Conservation (phyloP, 1,139 yeast genomes). For the Sugiyamaella paludigena region DNA sequence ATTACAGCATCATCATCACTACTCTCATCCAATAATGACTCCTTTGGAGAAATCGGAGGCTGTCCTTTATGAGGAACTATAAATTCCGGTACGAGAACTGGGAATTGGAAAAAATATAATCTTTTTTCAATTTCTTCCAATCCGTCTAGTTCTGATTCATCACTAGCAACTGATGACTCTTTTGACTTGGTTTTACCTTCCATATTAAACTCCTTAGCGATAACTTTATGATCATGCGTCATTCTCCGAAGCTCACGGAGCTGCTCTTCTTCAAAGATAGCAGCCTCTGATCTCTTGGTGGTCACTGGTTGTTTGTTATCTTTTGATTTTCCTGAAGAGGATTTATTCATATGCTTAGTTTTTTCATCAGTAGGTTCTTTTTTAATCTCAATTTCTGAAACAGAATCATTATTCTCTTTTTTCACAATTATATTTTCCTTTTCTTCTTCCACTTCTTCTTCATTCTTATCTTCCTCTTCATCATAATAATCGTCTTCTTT, state of each 20-base stretch:
- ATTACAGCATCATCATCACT: conserved; percentile 17
- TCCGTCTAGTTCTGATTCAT: conserved; percentile 32
- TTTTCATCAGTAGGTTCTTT: conserved; percentile 20
- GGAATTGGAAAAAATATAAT: conserved; percentile 66
- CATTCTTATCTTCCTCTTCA: conserved; percentile 42
- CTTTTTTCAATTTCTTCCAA: conserved; percentile 40
- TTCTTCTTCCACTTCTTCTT: conserved; percentile 34
- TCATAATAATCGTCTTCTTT: conserved; percentile 33
- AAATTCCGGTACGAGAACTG: conserved; percentile 62
- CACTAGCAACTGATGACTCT: conserved; percentile 1
- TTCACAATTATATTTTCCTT: conserved; percentile 23
- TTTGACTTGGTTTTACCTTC: conserved; percentile 12
- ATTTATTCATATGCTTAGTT: conserved; percentile 1
- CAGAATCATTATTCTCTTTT: conserved; percentile 1
- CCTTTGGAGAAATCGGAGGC: background rate
- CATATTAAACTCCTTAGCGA: conserved; percentile 32
- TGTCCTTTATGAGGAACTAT: conserved; percentile 18
- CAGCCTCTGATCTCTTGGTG: conserved; percentile 6
- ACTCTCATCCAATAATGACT: background rate
- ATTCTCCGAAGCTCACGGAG: conserved; percentile 28
- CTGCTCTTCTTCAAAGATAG: conserved; percentile 27
- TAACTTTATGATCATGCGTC: conserved; percentile 29
- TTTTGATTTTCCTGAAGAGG: background rate
- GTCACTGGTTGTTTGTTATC: background rate
- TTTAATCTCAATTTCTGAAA: conserved; percentile 18